phyloP scores from a whole-genome alignment of 129 eudicot genomes.

The Silybum marianum region DNA sequence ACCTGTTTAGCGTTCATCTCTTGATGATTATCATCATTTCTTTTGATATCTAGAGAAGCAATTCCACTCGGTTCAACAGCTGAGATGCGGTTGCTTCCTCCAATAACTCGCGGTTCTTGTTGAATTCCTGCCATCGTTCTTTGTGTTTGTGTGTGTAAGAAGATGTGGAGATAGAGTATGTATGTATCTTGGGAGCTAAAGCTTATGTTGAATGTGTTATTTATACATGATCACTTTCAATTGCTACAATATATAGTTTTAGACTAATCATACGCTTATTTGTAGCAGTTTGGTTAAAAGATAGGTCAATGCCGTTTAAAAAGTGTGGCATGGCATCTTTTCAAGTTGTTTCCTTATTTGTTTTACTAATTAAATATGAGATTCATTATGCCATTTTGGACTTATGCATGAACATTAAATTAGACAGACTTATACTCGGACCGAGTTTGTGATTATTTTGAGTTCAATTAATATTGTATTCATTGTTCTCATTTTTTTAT shows the following conservation, averaged over 20 bases:
- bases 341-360: slow-evolving; percentile 10
- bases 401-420: neutral
- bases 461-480: neutral
- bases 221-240: slow-evolving; percentile 1
- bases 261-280: neutral
- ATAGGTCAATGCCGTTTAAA: slow-evolving; percentile 27
- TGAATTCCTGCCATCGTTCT: slow-evolving; percentile 39
- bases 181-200: neutral
- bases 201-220: neutral
- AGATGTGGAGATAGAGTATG: slow-evolving; percentile 13
- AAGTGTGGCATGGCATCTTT: slow-evolving; percentile 14
- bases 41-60: slow-evolving; percentile 13
- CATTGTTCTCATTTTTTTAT: neutral
- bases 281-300: slow-evolving; percentile 11
- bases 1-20: slow-evolving; percentile 42
- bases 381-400: neutral
- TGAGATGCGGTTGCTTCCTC: slow-evolving; percentile 57
- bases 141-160: neutral
- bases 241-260: slow-evolving; percentile 15
- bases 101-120: slow-evolving; percentile 38
- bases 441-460: neutral
- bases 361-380: neutral
- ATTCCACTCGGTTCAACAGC: slow-evolving; percentile 34
- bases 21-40: slow-evolving; percentile 33
- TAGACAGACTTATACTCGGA: neutral